phyloP scores from a whole-genome alignment of 2,329 filamentous ascomycete species.

The Ophidiomyces ophidiicola region DNA sequence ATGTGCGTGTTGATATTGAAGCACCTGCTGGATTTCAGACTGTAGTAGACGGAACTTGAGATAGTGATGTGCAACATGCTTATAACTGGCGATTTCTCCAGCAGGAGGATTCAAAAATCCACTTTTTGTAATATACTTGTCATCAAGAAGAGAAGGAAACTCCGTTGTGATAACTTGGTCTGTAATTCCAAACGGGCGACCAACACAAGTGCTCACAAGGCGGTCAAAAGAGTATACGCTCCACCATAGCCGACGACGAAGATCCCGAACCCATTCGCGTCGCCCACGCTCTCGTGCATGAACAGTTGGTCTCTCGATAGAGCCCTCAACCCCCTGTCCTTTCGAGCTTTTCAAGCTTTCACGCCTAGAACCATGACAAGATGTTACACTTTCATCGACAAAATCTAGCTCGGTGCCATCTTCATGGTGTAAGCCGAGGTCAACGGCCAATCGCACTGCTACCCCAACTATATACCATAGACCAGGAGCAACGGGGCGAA shows the following conservation, averaged over 20 bases:
- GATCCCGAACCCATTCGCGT: slow-evolving; percentile 72
- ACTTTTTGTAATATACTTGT: slow-evolving; percentile 69
- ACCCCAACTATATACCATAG: slow-evolving; percentile 97
- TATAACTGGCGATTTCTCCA: slow-evolving; percentile 65
- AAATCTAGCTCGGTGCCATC: slow-evolving; percentile 59
- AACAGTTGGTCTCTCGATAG: slow-evolving; percentile 25
- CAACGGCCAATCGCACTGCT: slow-evolving; percentile 76
- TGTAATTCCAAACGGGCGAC: slow-evolving; percentile 84
- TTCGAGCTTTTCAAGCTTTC: slow-evolving; percentile 11
- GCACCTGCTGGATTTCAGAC: slow-evolving; percentile 86
- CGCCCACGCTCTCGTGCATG: slow-evolving; percentile 50
- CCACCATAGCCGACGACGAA: slow-evolving; percentile 86
- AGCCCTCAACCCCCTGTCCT: slow-evolving; percentile 1
- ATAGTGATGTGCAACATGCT: slow-evolving; percentile 83
- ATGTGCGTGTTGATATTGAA: slow-evolving; percentile 84
- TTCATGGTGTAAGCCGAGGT: slow-evolving; percentile 85
- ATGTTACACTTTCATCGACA: slow-evolving; percentile 26
- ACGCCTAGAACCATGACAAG: slow-evolving; percentile 9
- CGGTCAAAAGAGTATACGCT: slow-evolving; percentile 90
- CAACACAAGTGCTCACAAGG: slow-evolving; percentile 89
- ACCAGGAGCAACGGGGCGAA: slow-evolving; percentile 82
- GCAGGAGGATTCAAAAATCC: slow-evolving; percentile 55
- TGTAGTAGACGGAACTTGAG: slow-evolving; percentile 78
- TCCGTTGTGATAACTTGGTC: slow-evolving; percentile 94
- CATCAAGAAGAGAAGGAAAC: slow-evolving; percentile 79